Conservation (phyloP, 2,329 filamentous ascomycete genomes). For the Ceratocystis lukuohia region DNA sequence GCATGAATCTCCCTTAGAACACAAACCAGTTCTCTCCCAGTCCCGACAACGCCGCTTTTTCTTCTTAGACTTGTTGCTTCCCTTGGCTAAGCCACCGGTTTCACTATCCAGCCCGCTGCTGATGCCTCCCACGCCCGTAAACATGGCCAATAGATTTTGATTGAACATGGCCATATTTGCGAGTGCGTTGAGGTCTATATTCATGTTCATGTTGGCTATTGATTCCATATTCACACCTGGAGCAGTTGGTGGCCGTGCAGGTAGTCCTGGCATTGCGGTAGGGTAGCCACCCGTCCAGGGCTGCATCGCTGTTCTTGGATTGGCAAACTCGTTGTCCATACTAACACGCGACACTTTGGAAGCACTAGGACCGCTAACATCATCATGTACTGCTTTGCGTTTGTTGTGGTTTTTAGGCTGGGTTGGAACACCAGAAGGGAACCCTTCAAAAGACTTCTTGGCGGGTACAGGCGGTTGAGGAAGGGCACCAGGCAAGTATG, state of each 20-base stretch:
- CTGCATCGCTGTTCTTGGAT: slow-evolving; percentile 5
- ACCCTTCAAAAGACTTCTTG: not conserved
- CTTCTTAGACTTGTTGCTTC: slow-evolving; percentile 11
- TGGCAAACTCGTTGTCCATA: slow-evolving; percentile 5
- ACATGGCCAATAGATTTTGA: slow-evolving; percentile 17
- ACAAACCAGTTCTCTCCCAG: slow-evolving; percentile 11
- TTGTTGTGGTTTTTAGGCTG: slow-evolving; percentile 11
- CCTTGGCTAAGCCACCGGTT: slow-evolving; percentile 1
- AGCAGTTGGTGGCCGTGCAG: not conserved
- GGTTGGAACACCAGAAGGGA: slow-evolving; percentile 10
- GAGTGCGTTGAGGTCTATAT: slow-evolving; percentile 14
- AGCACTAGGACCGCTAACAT: not conserved
- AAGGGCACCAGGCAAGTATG: slow-evolving; percentile 37
- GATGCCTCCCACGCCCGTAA: slow-evolving; percentile 4
- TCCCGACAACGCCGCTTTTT: slow-evolving; percentile 15
- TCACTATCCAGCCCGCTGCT: not conserved
- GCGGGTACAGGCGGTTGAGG: slow-evolving; percentile 25
- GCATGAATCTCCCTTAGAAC: slow-evolving; percentile 13
- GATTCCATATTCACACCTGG: not conserved
- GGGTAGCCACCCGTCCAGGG: slow-evolving; percentile 7
- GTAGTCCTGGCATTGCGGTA: not conserved
- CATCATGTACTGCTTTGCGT: slow-evolving; percentile 11
- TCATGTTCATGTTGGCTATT: slow-evolving; percentile 10
- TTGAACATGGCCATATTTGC: slow-evolving; percentile 17
- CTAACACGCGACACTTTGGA: slow-evolving; percentile 8